Percentiles rank a stretch among this genome's conserved stretches.
Evolutionary conservation across 345 rosid species (phyloP).

Genomic region (Salix dunnii): DNA sequence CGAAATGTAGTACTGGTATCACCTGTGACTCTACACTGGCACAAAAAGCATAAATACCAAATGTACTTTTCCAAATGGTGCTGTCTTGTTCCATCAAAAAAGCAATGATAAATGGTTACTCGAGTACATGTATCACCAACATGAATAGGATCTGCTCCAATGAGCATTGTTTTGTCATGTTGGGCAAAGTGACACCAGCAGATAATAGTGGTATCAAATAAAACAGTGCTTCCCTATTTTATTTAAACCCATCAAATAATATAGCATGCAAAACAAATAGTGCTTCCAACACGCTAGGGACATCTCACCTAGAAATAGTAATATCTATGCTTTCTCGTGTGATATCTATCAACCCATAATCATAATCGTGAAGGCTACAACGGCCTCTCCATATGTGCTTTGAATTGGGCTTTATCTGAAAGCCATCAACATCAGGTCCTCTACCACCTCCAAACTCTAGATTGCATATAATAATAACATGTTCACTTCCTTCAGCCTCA

Average conservation of each 20-base stretch:
- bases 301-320: slow-evolving; percentile 71
- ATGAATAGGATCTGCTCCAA: slow-evolving; percentile 83
- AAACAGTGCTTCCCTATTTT: too few species aligned
- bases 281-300: not conserved
- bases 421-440: slow-evolving; percentile 82
- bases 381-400: slow-evolving; percentile 88
- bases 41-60: slow-evolving; percentile 86
- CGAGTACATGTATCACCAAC: slow-evolving; percentile 70
- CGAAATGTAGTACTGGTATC: slow-evolving; percentile 7
- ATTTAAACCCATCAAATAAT: slow-evolving; percentile 10
- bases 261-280: not conserved
- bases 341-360: slow-evolving; percentile 92
- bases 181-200: slow-evolving; percentile 76
- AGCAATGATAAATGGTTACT: slow-evolving; percentile 93
- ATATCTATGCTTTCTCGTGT: slow-evolving; percentile 90
- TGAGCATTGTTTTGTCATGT: slow-evolving; percentile 85
- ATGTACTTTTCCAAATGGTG: slow-evolving; percentile 85
- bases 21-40: slow-evolving; percentile 96
- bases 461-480: slow-evolving; percentile 80
- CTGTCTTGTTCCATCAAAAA: slow-evolving; percentile 83
- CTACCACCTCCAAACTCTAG: slow-evolving; percentile 84
- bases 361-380: slow-evolving; percentile 77
- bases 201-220: too few species aligned
- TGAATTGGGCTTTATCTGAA: slow-evolving; percentile 92
- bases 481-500: slow-evolving; percentile 81